Base-by-base conservation (phyloP, 768 basidiomycete genomes). In the Mrakia blollopis region DNA sequence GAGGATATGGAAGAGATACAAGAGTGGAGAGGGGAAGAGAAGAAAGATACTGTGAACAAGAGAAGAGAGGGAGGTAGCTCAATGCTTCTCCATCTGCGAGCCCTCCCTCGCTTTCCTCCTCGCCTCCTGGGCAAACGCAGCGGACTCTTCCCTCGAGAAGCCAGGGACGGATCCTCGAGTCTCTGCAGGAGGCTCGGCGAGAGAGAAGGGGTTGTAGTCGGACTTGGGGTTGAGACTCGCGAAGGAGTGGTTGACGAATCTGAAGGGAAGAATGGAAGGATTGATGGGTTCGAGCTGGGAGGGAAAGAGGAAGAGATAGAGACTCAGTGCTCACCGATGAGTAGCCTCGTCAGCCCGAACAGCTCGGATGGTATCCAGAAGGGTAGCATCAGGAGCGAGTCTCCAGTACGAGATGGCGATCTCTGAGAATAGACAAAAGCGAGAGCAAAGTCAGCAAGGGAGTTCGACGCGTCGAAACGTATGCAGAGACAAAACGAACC, bases 261-360 rank as follows among this genome's bases (percentile, higher is more conserved):
- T 50, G 47, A 50, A 41, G 44, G 44, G 8, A 47, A 47, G 47
- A 50, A 50, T 18, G 3, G 47, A 47, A 47, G 44, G 16, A 41
- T 41, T 11, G 39, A 41, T 41, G 11, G 39, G 39, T 41, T 11
- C 5, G 5, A 6, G 39, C 39, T 47, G 44, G 44, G 47, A 21
- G 3, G 18, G 47, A 21, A 50, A 14, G 21, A 18, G 21, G 14
- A 16, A 16, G 44, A 18, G 47, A 50, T 4, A 2, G 47, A 50
- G n/a, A n/a, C n/a, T n/a, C n/a, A n/a, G n/a, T n/a, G n/a, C 44
- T 44, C 14, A 50, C 47, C 93, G 87, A 81, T 98, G 95, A 0
- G 92, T 94, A 0, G 91, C 88, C 83, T 98, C 95, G 83, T 98
- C 95, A 23, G 92, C 93, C 80, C 95, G 88, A 47, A 98, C 92